Base-by-base conservation (phyloP, 73 alveolate genomes). In the Tetrahymena borealis region DNA sequence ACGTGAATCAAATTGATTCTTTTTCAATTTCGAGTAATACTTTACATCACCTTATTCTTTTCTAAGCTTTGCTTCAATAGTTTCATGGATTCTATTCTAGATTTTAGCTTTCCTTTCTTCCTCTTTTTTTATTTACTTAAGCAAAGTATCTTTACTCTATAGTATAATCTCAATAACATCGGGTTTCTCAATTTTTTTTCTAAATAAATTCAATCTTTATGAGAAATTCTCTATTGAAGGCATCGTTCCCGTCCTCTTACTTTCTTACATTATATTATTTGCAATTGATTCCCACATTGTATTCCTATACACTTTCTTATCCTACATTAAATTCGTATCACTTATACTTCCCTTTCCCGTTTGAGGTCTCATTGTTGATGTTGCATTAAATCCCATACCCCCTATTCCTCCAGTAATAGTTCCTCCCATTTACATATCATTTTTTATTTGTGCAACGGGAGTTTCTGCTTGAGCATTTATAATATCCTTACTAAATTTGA, bases 1-100 rank as follows among this genome's bases (percentile, higher is more conserved):
- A 39, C 95, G 78, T 16, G 91, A 93, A 40, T 93, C 38, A 40
- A 93, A 93, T 35, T 93, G 39, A 11, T 79, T 93, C 78, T 93
- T 93, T 90, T 93, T 93, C 40, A 91, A 60, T 36, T 39, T 79
- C 33, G 95, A 93, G 38, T 79, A 91, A 93, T 93, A 93, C 32
- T 92, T 92, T 2, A 93, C 95, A 40, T 93, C 95, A 15, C 95
- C 95, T 20, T 91, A 79, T 78, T 93, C 95, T 18, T 93, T 93
- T 36, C 95, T 93, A 7, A 93, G 93, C n/a, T 93, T 93, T 2
- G 95, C 95, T 16, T 93, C 95, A 15, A 93, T 93, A 2, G 95
- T 79, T 93, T 93, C 95, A 85, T 93, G 95, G 20, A 93, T 92
- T 39, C 93, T 92, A 33, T 93, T 93, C 39, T 93, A 91, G 10